A percentile compares a stretch with the other conserved stretches of the same genome.
These are phyloP conservation scores for Claviceps sp. DNA, from an alignment of 2,329 filamentous ascomycete species.

Conservation along the genomic window DNA sequence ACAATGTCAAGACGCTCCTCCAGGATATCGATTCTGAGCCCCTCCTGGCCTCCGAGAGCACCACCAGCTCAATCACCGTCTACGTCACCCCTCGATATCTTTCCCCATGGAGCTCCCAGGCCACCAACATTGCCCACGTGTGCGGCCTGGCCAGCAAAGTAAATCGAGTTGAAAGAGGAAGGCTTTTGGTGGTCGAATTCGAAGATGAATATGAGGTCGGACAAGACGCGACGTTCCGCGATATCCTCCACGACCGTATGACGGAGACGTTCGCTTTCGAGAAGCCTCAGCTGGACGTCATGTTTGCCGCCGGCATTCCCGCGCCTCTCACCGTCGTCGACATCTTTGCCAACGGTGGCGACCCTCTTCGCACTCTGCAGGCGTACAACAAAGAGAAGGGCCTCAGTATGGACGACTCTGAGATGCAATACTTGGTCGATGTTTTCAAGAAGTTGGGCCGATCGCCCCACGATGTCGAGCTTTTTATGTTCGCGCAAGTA, in stretches of 20 bases:
- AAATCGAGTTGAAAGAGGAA: conserved; percentile 75
- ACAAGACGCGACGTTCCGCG: conserved; percentile 44
- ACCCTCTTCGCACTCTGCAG: conserved; percentile 59
- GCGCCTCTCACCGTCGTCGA: conserved; percentile 60
- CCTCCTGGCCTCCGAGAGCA: conserved; percentile 14
- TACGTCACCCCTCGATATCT: conserved; percentile 75
- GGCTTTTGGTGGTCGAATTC: conserved; percentile 58
- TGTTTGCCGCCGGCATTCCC: conserved; percentile 61
- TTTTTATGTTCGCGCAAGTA: conserved; percentile 99
- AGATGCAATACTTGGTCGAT: conserved; percentile 90
- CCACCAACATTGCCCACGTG: conserved; percentile 84
- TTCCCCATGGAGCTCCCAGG: conserved; percentile 95
- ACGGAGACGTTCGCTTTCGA: conserved; percentile 64
- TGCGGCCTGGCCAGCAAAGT: conserved; percentile 63
- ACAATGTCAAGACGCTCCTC: conserved; percentile 33
- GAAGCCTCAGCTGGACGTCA: conserved; percentile 54
- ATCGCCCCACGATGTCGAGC: conserved; percentile 74
- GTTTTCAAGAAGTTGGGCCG: conserved; percentile 31
- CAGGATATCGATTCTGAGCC: conserved; percentile 22
- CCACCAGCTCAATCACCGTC: conserved; percentile 41
- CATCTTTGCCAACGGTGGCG: conserved; percentile 50
- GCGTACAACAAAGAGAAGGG: conserved; percentile 76
- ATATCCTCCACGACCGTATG: conserved; percentile 86
- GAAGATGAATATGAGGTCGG: conserved; percentile 28
- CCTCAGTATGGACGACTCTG: conserved; percentile 71